Evolutionary conservation across 2,329 filamentous ascomycete species (phyloP).

Genomic region (Colletotrichum neosansevieriae): DNA sequence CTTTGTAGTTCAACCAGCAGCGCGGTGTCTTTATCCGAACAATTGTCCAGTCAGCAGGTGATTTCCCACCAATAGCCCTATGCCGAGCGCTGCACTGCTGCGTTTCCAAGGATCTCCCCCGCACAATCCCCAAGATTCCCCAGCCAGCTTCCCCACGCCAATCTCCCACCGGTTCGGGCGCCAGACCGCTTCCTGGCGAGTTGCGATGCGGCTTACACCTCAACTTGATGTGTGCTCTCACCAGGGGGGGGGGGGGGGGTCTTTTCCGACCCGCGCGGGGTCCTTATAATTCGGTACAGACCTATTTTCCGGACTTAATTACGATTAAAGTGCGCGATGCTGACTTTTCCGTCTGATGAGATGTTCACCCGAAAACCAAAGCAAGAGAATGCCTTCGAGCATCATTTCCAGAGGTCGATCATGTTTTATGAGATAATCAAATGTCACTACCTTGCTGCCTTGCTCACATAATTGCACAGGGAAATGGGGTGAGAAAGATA

Average conservation of each 20-base stretch:
- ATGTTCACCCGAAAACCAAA: conserved; percentile 31
- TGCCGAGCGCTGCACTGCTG: conserved; percentile 28
- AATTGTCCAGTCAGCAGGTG: background rate
- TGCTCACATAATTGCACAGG: conserved; percentile 48
- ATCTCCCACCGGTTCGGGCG: conserved; percentile 20
- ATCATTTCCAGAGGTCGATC: conserved; percentile 62
- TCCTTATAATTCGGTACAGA: background rate
- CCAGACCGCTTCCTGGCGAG: conserved; percentile 28
- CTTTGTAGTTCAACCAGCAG: background rate
- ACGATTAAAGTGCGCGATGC: background rate
- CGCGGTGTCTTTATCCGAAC: conserved; percentile 34
- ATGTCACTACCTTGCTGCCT: background rate
- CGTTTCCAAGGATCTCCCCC: conserved; percentile 28
- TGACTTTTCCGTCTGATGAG: conserved; percentile 34
- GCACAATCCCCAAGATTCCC: conserved; percentile 20
- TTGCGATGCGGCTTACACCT: too few relatives aligned
- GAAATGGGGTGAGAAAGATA: conserved; percentile 72
- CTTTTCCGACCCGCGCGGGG: conserved; percentile 30
- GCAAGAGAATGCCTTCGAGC: conserved; percentile 54
- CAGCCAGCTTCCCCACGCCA: conserved; percentile 29
- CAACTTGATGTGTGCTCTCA: too few relatives aligned
- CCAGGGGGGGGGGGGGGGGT: background rate
- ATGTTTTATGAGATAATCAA: conserved; percentile 55
- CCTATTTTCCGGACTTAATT: conserved; percentile 19
- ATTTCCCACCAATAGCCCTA: conserved; percentile 35